phyloP scores from a whole-genome alignment of 176 grass and related monocot genomes.

The Coix lacrymajobi region DNA sequence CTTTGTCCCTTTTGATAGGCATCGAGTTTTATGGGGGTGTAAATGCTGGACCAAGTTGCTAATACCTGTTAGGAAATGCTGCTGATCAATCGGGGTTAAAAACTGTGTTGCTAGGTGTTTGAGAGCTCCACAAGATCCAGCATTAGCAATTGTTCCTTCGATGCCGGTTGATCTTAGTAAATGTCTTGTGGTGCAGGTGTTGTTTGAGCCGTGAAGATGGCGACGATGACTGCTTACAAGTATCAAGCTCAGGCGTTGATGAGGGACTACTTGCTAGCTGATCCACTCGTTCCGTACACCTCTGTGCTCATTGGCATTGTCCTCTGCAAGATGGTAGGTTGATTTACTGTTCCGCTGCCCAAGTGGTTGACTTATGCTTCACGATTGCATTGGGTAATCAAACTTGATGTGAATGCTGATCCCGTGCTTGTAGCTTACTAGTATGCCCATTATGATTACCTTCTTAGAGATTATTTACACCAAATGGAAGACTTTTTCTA shows the following conservation, averaged over 20 bases:
- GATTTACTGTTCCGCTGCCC: background rate
- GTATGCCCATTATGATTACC: background rate
- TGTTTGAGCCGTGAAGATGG: slow-evolving; percentile 30
- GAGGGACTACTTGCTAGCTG: slow-evolving; percentile 75
- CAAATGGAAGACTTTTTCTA: background rate
- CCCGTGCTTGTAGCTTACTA: background rate
- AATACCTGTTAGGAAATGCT: background rate
- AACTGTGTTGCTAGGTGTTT: background rate
- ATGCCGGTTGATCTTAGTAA: background rate
- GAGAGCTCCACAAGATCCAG: background rate
- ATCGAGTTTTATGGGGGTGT: background rate
- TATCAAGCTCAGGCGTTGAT: slow-evolving; percentile 64
- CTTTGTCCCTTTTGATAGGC: background rate
- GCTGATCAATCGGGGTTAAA: background rate
- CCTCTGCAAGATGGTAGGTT: slow-evolving; percentile 87
- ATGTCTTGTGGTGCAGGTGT: slow-evolving; percentile 22
- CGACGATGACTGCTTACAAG: slow-evolving; percentile 49
- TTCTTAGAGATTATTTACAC: background rate
- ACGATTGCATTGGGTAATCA: background rate
- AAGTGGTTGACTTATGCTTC: slow-evolving; percentile 1
- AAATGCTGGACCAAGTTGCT: background rate
- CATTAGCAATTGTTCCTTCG: background rate
- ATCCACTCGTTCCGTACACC: slow-evolving; percentile 63
- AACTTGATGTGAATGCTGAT: background rate
- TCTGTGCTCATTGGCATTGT: slow-evolving; percentile 71